These are phyloP conservation scores for Penicillium sumatraense DNA, from an alignment of 2,329 filamentous ascomycete genomes.

Conservation along the genomic window DNA sequence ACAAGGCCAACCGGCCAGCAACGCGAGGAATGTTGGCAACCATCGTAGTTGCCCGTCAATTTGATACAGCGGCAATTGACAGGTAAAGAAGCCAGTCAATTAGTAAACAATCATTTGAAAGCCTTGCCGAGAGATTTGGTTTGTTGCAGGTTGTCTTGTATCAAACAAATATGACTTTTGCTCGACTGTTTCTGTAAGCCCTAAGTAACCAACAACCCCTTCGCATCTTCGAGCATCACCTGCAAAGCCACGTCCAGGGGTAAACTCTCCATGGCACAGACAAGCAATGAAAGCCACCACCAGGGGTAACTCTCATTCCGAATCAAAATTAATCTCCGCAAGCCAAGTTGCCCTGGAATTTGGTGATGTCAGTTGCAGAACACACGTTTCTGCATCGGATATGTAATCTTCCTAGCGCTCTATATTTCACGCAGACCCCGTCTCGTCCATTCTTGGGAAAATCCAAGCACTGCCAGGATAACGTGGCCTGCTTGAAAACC, in stretches of 20 bases:
- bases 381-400: not conserved
- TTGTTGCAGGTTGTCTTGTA: too few relatives aligned
- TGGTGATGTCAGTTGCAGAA: constrained; percentile 12
- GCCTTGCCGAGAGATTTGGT: too few relatives aligned
- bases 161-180: too few relatives aligned
- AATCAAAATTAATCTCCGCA: constrained; percentile 14
- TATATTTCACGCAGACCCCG: not conserved
- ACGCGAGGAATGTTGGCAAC: constrained; percentile 29
- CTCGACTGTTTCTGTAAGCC: not conserved
- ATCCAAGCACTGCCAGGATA: not conserved
- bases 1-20: constrained; percentile 9
- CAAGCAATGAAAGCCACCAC: constrained; percentile 6
- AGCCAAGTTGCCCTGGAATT: constrained; percentile 16
- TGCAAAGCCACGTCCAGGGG: not conserved
- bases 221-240: not conserved
- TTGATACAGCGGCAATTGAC: too few relatives aligned
- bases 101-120: too few relatives aligned
- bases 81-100: too few relatives aligned
- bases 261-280: not conserved
- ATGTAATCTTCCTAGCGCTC: not conserved
- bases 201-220: not conserved
- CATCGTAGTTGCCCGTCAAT: constrained; percentile 7
- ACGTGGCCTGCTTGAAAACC: not conserved
- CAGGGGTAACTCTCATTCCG: constrained; percentile 20
- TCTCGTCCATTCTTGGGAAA: not conserved